Conservation (phyloP, 768 basidiomycete species). For the Xerocomellus chrysenteron region DNA sequence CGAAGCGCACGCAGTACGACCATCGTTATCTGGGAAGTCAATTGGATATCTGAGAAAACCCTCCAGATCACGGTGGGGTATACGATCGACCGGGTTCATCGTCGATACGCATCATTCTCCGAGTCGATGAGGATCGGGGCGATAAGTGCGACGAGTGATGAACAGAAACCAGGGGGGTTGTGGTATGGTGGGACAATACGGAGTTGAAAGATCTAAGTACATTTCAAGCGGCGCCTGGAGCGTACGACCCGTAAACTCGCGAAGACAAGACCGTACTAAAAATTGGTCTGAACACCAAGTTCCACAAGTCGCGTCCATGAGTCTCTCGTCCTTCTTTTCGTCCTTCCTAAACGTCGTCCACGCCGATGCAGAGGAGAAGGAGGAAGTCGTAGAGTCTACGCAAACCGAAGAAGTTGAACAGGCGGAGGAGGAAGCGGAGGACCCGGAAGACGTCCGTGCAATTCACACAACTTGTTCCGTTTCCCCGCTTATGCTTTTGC, state of each 20-base stretch:
- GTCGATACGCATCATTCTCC: too few species aligned
- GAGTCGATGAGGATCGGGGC: neutral
- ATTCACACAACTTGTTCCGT: neutral
- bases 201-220: too few species aligned
- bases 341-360: slow-evolving; percentile 41
- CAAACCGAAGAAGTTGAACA: slow-evolving; percentile 42
- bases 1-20: too few species aligned
- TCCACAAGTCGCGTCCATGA: slow-evolving; percentile 33
- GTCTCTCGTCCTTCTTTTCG: slow-evolving; percentile 44
- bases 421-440: slow-evolving; percentile 52
- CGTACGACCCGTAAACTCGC: slow-evolving; percentile 27
- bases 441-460: slow-evolving; percentile 79
- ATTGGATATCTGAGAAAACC: too few species aligned
- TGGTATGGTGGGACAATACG: too few species aligned
- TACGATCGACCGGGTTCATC: too few species aligned
- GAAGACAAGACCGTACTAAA: slow-evolving; percentile 11
- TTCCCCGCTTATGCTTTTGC: neutral
- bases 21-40: too few species aligned
- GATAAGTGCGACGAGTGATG: too few species aligned
- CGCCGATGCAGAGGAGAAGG: slow-evolving; percentile 39
- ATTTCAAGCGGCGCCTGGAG: slow-evolving; percentile 23
- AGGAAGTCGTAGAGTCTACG: slow-evolving; percentile 33
- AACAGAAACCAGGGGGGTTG: too few species aligned
- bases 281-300: slow-evolving; percentile 8
- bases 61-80: too few species aligned